Base-by-base conservation (phyloP, 2,329 filamentous ascomycete genomes). In the Penicillium freii region DNA sequence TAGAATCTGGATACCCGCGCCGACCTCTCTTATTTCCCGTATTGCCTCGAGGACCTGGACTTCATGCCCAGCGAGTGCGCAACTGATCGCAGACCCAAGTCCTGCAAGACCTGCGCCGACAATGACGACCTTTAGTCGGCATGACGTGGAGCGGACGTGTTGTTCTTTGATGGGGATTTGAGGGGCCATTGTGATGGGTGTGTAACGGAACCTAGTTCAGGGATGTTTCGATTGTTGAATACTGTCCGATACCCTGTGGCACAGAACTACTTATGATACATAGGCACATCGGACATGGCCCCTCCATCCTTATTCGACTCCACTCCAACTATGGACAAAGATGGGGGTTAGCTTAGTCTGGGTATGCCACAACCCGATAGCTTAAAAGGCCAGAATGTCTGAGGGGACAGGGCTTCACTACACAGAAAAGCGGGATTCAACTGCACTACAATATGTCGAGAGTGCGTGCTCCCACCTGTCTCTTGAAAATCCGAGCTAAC, bases 121-220 rank as follows among this genome's bases (percentile, higher is more conserved):
- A 1, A 65, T 54, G 0, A 64, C 70, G 11, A 78, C 74, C 3
- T 83, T 71, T 0, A 83, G 71, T 5, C 77, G 76, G 25, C 78
- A 74, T 4, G 75, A 73, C 60, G 83, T 81, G 15, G 31, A 78
- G 77, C 21, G 82, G 68, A 29, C 51, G 8, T 64, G 50, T 53
- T 66, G 61, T 42, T 68, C 47, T 47, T 69, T 66, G 43, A 82
- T 75, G 63, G 82, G 81, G 34, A 84, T 81, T 2, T 79, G 81
- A 11, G 81, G 80, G 2, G 66, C 60, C 66, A 67, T 70, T 19
- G 45, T 48, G 53, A 54, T 17, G 17, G 25, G 11, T 25, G 49
- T 39, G 33, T 36, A 53, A 45, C 17, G 8, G 39, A 25, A 10
- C 23, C 25, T 8, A 8, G 33, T 10, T n/a, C 11, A 9, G 19